Base-by-base conservation (phyloP, 208 protist genomes). In the Leishmania tropica region DNA sequence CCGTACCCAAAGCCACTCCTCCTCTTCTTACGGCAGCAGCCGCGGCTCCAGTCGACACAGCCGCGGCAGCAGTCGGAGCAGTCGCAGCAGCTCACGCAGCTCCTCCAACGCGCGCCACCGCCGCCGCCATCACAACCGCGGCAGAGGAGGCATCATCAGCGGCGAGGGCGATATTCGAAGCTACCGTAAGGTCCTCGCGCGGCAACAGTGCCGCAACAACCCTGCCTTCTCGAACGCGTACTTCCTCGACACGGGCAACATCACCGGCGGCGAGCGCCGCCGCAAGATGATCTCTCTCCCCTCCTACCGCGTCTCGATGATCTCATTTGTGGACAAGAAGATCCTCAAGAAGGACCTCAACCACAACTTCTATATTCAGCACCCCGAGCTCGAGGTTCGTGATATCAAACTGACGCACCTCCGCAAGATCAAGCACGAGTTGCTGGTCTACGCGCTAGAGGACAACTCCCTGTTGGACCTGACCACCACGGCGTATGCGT, bases 301-400 rank as follows among this genome's bases (percentile, higher is more conserved):
- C 1, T 92, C 89, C 48, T 97, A 95, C 83, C 90, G 92, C 42
- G 89, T 89, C 56, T 94, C 94, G 31, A 88, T 97, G 78, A 95
- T 97, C 65, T 92, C 88, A 13, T 97, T 96, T 70, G 94, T 96
- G 10, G 92, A 95, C 74, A 92, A 90, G 77, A 92, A 93, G 81
- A 92, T 94, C 45, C 79, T 94, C 31, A 97, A 97, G 86, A 97
- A 97, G 83, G 94, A 97, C 71, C 87, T 96, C 19, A 97, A 97
- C 78, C 84, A 88, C 83, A 87, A 97, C 81, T 97, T 97, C 76
- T 96, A 95, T 83, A 88, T 97, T 21, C 92, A 94, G 79, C 94
- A 97, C 80, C 94, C 94, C 6, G 89, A 91, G 79, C 85, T 97
- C 58, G 92, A 97, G 85, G 87, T 97, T 72, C 90, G 92, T 48